phyloP scores from a whole-genome alignment of 1,284 basidiomycete genomes.

The Naganishia albida region DNA sequence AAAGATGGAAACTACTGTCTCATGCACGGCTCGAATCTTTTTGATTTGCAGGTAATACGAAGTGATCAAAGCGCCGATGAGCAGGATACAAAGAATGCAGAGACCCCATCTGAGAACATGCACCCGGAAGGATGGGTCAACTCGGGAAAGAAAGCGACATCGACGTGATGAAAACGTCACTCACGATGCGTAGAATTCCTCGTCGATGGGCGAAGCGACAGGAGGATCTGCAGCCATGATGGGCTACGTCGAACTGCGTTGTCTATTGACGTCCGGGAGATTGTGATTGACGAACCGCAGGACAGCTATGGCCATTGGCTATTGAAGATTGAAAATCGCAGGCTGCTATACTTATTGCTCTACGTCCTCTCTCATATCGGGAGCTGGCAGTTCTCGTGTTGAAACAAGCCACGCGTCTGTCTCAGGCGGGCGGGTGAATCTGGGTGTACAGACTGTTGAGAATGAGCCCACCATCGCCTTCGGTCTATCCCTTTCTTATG shows the following conservation, averaged over 20 bases:
- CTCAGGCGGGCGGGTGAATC: slow-evolving; percentile 8
- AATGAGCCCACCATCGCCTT: neutral
- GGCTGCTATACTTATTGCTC: too few species aligned
- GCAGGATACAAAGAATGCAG: slow-evolving; percentile 88
- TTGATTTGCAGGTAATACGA: slow-evolving; percentile 98
- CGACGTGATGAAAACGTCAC: slow-evolving; percentile 30
- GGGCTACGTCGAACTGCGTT: neutral
- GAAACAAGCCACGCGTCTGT: slow-evolving; percentile 24
- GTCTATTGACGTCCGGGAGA: neutral
- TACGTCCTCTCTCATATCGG: neutral
- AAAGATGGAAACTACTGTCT: slow-evolving; percentile 93
- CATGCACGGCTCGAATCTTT: slow-evolving; percentile 91
- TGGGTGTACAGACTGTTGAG: neutral
- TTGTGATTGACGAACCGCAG: neutral
- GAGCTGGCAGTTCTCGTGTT: slow-evolving; percentile 7
- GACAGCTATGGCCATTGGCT: neutral
- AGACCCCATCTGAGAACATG: slow-evolving; percentile 69
- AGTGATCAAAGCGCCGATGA: slow-evolving; percentile 91
- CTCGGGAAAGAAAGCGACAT: neutral
- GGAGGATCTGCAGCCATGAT: slow-evolving; percentile 25
- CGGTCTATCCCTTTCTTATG: neutral
- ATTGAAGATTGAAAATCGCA: neutral
- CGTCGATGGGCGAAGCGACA: slow-evolving; percentile 56
- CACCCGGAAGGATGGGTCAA: slow-evolving; percentile 10
- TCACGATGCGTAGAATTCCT: slow-evolving; percentile 82